Evolutionary conservation across 2,329 filamentous ascomycete genomes (phyloP).

Genomic region (Fusarium penzigii): DNA sequence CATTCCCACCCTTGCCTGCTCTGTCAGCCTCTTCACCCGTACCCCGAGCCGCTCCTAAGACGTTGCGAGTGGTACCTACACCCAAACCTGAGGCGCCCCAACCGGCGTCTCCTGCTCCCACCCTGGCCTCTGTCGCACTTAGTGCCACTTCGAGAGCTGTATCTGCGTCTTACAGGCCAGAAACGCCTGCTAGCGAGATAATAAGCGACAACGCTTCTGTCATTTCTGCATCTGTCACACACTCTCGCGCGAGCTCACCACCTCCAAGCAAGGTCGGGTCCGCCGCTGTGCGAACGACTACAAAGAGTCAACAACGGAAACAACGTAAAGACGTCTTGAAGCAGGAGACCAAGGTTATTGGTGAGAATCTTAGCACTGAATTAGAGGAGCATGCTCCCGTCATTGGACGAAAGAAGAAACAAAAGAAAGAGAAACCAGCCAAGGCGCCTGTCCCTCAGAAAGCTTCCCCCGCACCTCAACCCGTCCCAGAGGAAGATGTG

Average conservation of each 20-base stretch:
- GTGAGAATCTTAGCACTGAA: slow-evolving; percentile 52
- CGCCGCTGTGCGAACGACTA: slow-evolving; percentile 67
- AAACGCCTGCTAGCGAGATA: slow-evolving; percentile 71
- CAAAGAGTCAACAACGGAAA: slow-evolving; percentile 79
- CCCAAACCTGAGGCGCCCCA: slow-evolving; percentile 61
- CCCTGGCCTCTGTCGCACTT: slow-evolving; percentile 33
- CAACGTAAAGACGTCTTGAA: slow-evolving; percentile 69
- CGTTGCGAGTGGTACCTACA: slow-evolving; percentile 68
- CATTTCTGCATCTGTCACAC: slow-evolving; percentile 68
- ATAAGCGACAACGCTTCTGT: slow-evolving; percentile 78
- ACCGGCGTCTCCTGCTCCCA: slow-evolving; percentile 33
- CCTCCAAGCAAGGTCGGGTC: slow-evolving; percentile 65
- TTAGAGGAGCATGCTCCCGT: slow-evolving; percentile 68
- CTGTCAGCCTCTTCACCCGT: slow-evolving; percentile 53
- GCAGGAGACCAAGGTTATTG: slow-evolving; percentile 59
- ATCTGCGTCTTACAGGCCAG: slow-evolving; percentile 54
- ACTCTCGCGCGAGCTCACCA: slow-evolving; percentile 70
- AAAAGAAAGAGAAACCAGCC: slow-evolving; percentile 68
- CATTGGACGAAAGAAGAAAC: slow-evolving; percentile 79
- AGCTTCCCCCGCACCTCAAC: slow-evolving; percentile 7
- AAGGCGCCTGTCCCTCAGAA: slow-evolving; percentile 21
- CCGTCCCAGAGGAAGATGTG: slow-evolving; percentile 19
- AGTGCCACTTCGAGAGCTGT: slow-evolving; percentile 32
- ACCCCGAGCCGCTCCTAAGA: slow-evolving; percentile 58
- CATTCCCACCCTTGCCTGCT: slow-evolving; percentile 53